Evolutionary conservation across 352 stramenopile species (phyloP).

Genomic region (Phytopythium ostracodes): DNA sequence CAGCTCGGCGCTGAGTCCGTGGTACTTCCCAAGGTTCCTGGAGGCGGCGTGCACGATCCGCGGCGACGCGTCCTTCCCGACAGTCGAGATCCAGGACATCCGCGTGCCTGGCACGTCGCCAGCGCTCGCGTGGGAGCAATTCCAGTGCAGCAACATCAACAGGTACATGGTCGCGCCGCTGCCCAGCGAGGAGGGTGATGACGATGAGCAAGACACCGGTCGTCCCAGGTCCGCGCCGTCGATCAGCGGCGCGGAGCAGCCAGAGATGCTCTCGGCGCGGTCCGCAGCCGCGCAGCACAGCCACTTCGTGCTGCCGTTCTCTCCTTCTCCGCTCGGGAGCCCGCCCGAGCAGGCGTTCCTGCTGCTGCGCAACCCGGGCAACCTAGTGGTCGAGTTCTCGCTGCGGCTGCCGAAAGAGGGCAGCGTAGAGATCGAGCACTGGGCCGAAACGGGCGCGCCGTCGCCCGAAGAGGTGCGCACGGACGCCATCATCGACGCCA

Average conservation of each 20-base stretch:
- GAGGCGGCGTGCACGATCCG: constrained; percentile 43
- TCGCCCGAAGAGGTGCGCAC: constrained; percentile 70
- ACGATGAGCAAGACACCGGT: constrained; percentile 12
- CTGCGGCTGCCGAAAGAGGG: constrained; percentile 90
- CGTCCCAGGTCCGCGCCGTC: neutral
- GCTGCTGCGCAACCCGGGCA: constrained; percentile 84
- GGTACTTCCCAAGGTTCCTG: constrained; percentile 17
- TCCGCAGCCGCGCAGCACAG: constrained; percentile 18
- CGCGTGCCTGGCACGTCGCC: constrained; percentile 52
- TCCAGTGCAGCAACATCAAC: constrained; percentile 73
- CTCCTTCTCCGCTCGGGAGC: constrained; percentile 55
- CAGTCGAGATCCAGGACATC: constrained; percentile 81
- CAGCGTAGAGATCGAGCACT: constrained; percentile 92
- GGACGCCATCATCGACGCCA: constrained; percentile 79
- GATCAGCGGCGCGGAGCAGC: neutral
- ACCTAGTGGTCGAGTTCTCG: constrained; percentile 76
- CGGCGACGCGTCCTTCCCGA: constrained; percentile 84
- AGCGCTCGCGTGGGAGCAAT: constrained; percentile 62
- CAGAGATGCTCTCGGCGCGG: neutral
- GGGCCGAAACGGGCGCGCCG: constrained; percentile 87
- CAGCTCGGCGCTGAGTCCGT: constrained; percentile 20
- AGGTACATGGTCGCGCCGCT: constrained; percentile 57
- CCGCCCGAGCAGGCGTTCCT: constrained; percentile 59
- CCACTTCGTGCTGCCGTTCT: constrained; percentile 75
- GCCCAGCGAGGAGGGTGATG: constrained; percentile 19